phyloP scores from a whole-genome alignment of 129 eudicot species.

The Artemisia annua region DNA sequence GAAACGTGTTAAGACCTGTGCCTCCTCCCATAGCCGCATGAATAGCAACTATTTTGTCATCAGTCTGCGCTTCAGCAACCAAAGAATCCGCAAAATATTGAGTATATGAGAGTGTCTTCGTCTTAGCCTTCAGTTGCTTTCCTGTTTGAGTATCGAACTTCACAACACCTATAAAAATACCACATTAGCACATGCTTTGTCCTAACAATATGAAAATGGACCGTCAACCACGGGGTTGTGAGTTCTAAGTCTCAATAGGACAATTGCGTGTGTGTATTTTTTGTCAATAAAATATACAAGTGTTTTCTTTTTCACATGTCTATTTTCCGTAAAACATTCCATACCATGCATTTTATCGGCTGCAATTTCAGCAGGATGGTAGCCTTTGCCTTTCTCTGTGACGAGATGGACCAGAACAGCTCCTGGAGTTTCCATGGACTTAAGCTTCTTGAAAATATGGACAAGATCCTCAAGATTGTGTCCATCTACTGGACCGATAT shows the following conservation, averaged over 20 bases:
- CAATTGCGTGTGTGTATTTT: not conserved
- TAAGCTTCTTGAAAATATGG: conserved; percentile 43
- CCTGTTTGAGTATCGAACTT: conserved; percentile 57
- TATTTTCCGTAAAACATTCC: not conserved
- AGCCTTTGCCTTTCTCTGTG: conserved; percentile 84
- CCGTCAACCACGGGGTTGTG: not conserved
- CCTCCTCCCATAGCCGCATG: conserved; percentile 90
- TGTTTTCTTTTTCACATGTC: not conserved
- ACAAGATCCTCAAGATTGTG: conserved; percentile 62
- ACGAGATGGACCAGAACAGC: conserved; percentile 67
- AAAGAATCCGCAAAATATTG: conserved; percentile 65
- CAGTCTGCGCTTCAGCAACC: conserved; percentile 58
- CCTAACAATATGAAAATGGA: not conserved
- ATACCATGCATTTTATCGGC: conserved; percentile 76
- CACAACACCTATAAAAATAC: conserved; percentile 49
- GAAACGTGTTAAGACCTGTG: conserved; percentile 61
- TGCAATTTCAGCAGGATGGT: conserved; percentile 65
- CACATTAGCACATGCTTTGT: conserved; percentile 5
- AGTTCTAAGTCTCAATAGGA: not conserved
- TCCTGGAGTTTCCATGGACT: conserved; percentile 48
- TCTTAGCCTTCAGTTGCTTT: conserved; percentile 45
- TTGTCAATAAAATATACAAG: not conserved
- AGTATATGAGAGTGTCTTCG: conserved; percentile 52
- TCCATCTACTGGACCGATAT: conserved; percentile 73
- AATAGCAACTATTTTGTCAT: conserved; percentile 59